A percentile compares a stretch with the other conserved stretches of the same genome.
These are phyloP conservation scores for Sphagnum fallax DNA, from an alignment of 228 moss, liverwort and hornwort genomes.

Conservation along the genomic window DNA sequence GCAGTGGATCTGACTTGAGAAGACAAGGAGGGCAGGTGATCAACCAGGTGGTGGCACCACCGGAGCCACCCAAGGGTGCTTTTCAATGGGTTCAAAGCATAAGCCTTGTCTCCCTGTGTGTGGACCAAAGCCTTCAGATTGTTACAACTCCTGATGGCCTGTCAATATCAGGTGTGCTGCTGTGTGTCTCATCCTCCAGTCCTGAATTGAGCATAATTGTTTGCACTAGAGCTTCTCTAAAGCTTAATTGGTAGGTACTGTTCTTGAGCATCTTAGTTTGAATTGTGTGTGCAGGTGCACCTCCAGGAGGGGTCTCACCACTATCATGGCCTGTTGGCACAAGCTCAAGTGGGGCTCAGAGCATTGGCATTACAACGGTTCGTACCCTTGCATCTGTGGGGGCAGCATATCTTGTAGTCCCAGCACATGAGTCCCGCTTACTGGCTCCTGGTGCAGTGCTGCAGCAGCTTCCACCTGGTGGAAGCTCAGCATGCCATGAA, in stretches of 20 bases:
- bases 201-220: not conserved
- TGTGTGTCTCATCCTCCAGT: slow-evolving; percentile 15
- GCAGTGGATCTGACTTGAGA: slow-evolving; percentile 36
- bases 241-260: not conserved
- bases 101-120: slow-evolving; percentile 74
- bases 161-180: slow-evolving; percentile 1
- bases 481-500: slow-evolving; percentile 2
- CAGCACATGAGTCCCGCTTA: slow-evolving; percentile 46
- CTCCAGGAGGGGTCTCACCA: slow-evolving; percentile 60
- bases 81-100: slow-evolving; percentile 92
- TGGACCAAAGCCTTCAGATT: slow-evolving; percentile 83
- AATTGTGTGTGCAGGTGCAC: slow-evolving; percentile 30
- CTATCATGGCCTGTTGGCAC: slow-evolving; percentile 53
- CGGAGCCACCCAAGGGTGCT: slow-evolving; percentile 48
- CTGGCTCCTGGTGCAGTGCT: slow-evolving; percentile 29
- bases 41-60: slow-evolving; percentile 27
- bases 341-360: slow-evolving; percentile 42
- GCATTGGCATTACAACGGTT: slow-evolving; percentile 55
- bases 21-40: slow-evolving; percentile 61
- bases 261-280: not conserved
- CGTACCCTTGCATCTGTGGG: slow-evolving; percentile 66
- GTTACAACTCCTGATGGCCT: slow-evolving; percentile 61
- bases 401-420: slow-evolving; percentile 65
- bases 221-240: not conserved
- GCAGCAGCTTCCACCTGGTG: slow-evolving; percentile 11